A percentile compares a stretch with the other conserved stretches of the same genome.
phyloP scores from a whole-genome alignment of 805 yeast genomes.

The Sugiyamaella boreocaroliniensis region DNA sequence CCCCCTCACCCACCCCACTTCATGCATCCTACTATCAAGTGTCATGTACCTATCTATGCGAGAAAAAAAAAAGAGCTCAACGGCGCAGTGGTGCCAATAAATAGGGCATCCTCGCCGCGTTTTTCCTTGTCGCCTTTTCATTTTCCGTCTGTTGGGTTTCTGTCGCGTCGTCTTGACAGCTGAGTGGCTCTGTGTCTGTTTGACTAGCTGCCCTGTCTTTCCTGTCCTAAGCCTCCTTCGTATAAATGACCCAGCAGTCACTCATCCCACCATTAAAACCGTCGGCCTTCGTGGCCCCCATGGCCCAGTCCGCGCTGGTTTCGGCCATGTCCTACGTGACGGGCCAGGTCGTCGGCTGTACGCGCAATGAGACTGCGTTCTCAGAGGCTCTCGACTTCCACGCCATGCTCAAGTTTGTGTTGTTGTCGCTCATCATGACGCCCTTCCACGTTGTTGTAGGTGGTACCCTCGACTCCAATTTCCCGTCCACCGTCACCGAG shows the following conservation, averaged over 20 bases:
- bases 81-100: not conserved
- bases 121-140: too few species aligned
- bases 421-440: conserved; percentile 4
- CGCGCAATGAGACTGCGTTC: not conserved
- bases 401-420: not conserved
- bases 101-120: not conserved
- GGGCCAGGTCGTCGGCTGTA: not conserved
- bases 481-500: conserved; percentile 2
- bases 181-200: not conserved
- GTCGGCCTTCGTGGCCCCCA: not conserved
- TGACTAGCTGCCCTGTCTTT: too few species aligned
- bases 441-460: conserved; percentile 2
- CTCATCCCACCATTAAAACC: not conserved
- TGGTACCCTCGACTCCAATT: conserved; percentile 2
- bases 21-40: not conserved
- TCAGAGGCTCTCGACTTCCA: not conserved
- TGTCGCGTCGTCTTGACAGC: not conserved
- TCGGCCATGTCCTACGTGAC: conserved; percentile 5
- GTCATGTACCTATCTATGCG: not conserved
- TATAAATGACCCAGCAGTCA: not conserved
- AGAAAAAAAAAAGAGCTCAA: not conserved
- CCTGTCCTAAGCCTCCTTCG: too few species aligned
- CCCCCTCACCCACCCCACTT: too few species aligned
- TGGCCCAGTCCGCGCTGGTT: conserved; percentile 2
- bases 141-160: too few species aligned